phyloP scores from a whole-genome alignment of 441 rosid species.

The Aleurites moluccanus region DNA sequence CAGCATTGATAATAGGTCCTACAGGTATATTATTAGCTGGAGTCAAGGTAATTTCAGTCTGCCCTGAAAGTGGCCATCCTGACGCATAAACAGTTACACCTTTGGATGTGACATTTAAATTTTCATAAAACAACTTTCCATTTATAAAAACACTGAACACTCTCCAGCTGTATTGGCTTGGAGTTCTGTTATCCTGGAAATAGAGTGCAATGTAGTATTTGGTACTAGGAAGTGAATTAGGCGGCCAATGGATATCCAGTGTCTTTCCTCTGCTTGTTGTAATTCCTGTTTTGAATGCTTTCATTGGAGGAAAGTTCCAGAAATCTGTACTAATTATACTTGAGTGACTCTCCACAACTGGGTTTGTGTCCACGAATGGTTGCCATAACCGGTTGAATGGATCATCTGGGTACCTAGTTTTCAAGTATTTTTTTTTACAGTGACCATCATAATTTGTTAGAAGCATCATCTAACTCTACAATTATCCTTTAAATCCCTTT shows the following conservation, averaged over 20 bases:
- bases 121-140: constrained; percentile 50
- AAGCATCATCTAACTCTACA: neutral
- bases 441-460: constrained; percentile 23
- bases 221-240: constrained; percentile 50
- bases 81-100: constrained; percentile 67
- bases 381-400: constrained; percentile 74
- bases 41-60: constrained; percentile 54
- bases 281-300: constrained; percentile 52
- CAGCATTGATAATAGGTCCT: constrained; percentile 78
- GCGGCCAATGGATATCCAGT: constrained; percentile 63
- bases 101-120: constrained; percentile 57
- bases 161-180: constrained; percentile 68
- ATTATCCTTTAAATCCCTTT: neutral
- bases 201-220: constrained; percentile 74
- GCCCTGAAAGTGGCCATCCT: constrained; percentile 77
- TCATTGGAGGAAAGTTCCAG: constrained; percentile 77
- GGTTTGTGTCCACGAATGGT: constrained; percentile 52
- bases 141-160: constrained; percentile 64
- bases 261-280: constrained; percentile 58
- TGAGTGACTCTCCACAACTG: constrained; percentile 38
- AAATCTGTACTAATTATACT: constrained; percentile 47
- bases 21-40: constrained; percentile 43
- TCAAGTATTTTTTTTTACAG: constrained; percentile 29
- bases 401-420: constrained; percentile 84
- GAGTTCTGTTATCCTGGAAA: constrained; percentile 69